These are phyloP conservation scores for Penicillium samsonianum DNA, from an alignment of 495 filamentous ascomycete species.

Conservation along the genomic window DNA sequence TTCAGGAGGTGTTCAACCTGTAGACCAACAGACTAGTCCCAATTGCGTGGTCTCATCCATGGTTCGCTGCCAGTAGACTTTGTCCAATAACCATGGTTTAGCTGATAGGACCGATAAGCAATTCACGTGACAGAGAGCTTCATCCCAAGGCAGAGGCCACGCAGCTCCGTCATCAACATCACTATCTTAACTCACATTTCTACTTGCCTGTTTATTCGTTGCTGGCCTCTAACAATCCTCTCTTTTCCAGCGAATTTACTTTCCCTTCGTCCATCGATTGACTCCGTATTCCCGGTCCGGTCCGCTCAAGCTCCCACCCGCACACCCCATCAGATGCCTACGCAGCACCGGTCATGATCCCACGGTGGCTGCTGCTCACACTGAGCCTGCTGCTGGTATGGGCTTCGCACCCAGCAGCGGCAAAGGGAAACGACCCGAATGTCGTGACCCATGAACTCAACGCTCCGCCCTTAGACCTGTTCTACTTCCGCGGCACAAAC, in stretches of 20 bases:
- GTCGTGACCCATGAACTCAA: slow-evolving; percentile 60
- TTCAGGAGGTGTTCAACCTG: neutral
- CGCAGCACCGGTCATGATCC: slow-evolving; percentile 40
- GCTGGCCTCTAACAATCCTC: neutral
- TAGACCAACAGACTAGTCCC: slow-evolving; percentile 1
- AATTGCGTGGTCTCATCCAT: slow-evolving; percentile 1
- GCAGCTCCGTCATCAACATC: slow-evolving; percentile 27
- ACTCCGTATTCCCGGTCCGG: slow-evolving; percentile 18
- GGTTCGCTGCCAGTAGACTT: neutral
- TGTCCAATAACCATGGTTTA: neutral
- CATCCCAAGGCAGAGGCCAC: slow-evolving; percentile 29
- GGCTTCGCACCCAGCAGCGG: slow-evolving; percentile 37
- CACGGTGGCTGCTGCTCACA: slow-evolving; percentile 43
- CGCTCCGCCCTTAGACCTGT: slow-evolving; percentile 59
- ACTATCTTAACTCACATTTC: slow-evolving; percentile 15
- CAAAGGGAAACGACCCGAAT: slow-evolving; percentile 52
- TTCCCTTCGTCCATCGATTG: slow-evolving; percentile 3
- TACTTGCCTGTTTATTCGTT: neutral
- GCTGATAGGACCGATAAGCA: slow-evolving; percentile 25
- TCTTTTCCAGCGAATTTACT: neutral
- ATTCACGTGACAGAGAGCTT: slow-evolving; percentile 38
- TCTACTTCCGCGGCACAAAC: slow-evolving; percentile 88
- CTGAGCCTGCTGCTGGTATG: slow-evolving; percentile 40
- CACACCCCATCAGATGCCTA: slow-evolving; percentile 37
- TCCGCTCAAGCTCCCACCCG: slow-evolving; percentile 17